Percentiles rank a stretch among this genome's conserved stretches.
phyloP scores from a whole-genome alignment of 1,284 basidiomycete species.

The Lignosus rhinocerotis region DNA sequence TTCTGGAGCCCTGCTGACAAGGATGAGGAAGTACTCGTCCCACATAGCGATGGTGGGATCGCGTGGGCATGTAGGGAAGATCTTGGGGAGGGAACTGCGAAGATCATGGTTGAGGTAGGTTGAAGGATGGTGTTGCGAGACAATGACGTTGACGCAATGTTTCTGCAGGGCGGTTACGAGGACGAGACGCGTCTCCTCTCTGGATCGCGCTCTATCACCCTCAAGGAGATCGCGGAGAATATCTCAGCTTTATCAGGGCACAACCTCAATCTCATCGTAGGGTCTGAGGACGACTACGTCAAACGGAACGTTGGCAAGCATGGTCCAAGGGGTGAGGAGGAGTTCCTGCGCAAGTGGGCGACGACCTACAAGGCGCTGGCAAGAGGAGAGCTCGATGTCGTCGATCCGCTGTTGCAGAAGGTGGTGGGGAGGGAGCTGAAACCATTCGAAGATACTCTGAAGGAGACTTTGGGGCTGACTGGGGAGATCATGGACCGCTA shows the following conservation, averaged over 20 bases:
- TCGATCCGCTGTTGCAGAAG: slow-evolving; percentile 31
- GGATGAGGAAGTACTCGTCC: slow-evolving; percentile 28
- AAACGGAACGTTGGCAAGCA: slow-evolving; percentile 20
- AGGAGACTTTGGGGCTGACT: slow-evolving; percentile 18
- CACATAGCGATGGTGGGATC: slow-evolving; percentile 33
- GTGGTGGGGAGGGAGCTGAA: slow-evolving; percentile 30
- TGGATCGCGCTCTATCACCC: slow-evolving; percentile 29
- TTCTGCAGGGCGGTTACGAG: slow-evolving; percentile 27
- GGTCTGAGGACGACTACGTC: slow-evolving; percentile 33
- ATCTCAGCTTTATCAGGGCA: slow-evolving; percentile 26
- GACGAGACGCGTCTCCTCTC: slow-evolving; percentile 30
- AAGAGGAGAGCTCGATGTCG: slow-evolving; percentile 31
- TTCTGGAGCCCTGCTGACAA: slow-evolving; percentile 26
- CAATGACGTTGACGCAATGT: background rate
- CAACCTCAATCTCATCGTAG: slow-evolving; percentile 26
- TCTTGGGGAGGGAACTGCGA: slow-evolving; percentile 36
- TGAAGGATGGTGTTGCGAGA: background rate
- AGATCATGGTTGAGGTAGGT: slow-evolving; percentile 30
- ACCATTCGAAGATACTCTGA: slow-evolving; percentile 30
- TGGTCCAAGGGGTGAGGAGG: slow-evolving; percentile 26
- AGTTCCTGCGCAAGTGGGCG: slow-evolving; percentile 33
- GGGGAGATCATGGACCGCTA: slow-evolving; percentile 18
- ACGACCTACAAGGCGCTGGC: slow-evolving; percentile 32
- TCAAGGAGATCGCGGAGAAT: slow-evolving; percentile 26
- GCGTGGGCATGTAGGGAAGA: slow-evolving; percentile 36